phyloP scores from a whole-genome alignment of 208 protist genomes.

The Trichomonas vaginalis region DNA sequence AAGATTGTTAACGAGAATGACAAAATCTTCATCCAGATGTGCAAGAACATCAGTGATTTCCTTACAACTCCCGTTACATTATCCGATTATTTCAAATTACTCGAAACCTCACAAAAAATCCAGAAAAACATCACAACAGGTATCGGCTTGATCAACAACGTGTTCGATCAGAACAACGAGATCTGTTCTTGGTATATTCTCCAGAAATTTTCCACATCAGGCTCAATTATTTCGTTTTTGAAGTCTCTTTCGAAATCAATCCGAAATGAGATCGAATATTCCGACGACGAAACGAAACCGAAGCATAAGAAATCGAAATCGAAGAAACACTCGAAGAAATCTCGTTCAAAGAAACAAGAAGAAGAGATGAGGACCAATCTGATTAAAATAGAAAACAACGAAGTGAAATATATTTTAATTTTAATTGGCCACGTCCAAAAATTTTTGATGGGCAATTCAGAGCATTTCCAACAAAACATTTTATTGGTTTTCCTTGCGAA shows the following conservation, averaged over 20 bases:
- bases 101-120: not conserved
- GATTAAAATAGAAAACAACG: no score
- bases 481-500: not conserved
- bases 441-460: not conserved
- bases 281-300: no score
- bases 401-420: no score
- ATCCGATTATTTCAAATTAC: not conserved
- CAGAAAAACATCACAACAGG: not conserved
- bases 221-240: not conserved
- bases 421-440: not conserved
- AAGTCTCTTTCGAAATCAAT: no score
- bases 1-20: not conserved
- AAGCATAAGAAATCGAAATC: no score
- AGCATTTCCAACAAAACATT: not conserved
- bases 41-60: not conserved
- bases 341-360: not conserved
- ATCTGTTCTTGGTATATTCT: not conserved
- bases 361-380: no score
- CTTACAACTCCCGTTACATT: not conserved
- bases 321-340: not conserved
- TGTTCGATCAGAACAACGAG: not conserved
- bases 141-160: not conserved
- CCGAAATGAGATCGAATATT: no score
- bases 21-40: not conserved
- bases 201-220: not conserved